Evolutionary conservation across 805 yeast genomes (phyloP).

Genomic region (Zygosaccharomyces pseudorouxii): DNA sequence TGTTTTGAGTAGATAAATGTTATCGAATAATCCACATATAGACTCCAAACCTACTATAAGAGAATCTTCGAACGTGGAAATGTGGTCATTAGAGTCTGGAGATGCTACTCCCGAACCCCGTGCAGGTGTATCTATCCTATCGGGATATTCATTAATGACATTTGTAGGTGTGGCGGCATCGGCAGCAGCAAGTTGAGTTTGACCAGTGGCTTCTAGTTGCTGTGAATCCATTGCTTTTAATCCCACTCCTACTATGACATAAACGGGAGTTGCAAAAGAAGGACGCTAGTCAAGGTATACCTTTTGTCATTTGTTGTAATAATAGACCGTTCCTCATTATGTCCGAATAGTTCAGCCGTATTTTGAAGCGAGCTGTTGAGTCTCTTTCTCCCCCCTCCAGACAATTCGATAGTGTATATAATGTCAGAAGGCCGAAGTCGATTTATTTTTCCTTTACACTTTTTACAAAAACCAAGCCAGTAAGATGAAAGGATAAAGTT

Average conservation of each 20-base stretch:
- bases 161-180: neutral
- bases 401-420: neutral
- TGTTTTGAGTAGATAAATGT: slow-evolving; percentile 26
- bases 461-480: neutral
- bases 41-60: slow-evolving; percentile 22
- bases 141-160: neutral
- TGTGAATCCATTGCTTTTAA: neutral
- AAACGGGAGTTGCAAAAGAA: neutral
- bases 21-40: slow-evolving; percentile 26
- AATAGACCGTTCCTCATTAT: neutral
- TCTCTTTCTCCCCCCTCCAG: neutral
- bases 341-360: neutral
- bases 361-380: neutral
- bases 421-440: neutral
- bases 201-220: neutral
- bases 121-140: neutral
- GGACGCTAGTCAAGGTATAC: neutral
- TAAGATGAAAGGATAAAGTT: no score
- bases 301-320: neutral
- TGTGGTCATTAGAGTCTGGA: neutral
- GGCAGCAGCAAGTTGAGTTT: neutral
- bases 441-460: neutral
- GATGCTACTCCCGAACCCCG: neutral
- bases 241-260: neutral
- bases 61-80: slow-evolving; percentile 18